A percentile compares a stretch with the other conserved stretches of the same genome.
phyloP scores from a whole-genome alignment of 495 filamentous ascomycete species.

The Aspergillus diversus region DNA sequence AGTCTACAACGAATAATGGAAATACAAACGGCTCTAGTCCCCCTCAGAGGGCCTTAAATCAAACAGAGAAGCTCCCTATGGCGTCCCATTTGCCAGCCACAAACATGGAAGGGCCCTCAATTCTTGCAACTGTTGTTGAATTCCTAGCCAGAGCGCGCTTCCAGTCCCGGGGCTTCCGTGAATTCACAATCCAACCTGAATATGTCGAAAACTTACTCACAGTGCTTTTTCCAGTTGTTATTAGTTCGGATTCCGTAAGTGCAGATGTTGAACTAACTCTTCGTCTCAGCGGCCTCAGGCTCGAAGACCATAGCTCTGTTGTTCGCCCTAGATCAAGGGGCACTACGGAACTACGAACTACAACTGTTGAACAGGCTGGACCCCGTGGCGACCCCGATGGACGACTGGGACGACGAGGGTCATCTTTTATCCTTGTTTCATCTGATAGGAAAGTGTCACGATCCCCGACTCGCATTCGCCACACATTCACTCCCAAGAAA shows the following conservation, averaged over 20 bases:
- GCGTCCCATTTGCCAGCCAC: conserved; percentile 18
- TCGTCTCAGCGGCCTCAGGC: conserved; percentile 74
- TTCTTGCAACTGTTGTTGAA: conserved; percentile 73
- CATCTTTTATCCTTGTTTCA: conserved; percentile 87
- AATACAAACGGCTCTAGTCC: conserved; percentile 3
- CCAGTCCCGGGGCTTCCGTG: conserved; percentile 73
- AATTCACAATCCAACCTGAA: conserved; percentile 75
- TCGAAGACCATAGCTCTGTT: conserved; percentile 83
- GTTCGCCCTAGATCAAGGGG: conserved; percentile 69
- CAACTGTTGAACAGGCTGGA: conserved; percentile 58
- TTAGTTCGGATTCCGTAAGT: conserved; percentile 78
- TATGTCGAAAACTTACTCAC: conserved; percentile 79
- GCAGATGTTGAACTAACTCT: conserved; percentile 83
- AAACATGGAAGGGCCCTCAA: conserved; percentile 29
- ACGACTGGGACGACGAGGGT: conserved; percentile 71
- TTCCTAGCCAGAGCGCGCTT: conserved; percentile 78
- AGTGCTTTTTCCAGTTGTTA: conserved; percentile 81
- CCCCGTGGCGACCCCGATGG: conserved; percentile 52
- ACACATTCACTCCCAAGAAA: conserved; percentile 46
- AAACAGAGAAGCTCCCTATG: conserved; percentile 22
- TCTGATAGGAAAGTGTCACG: conserved; percentile 62
- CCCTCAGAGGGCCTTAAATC: conserved; percentile 18
- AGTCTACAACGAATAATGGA: conserved; percentile 34
- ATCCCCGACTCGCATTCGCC: conserved; percentile 64
- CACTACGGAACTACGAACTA: conserved; percentile 71